phyloP scores from a whole-genome alignment of 768 basidiomycete genomes.

The Infundibulicybe gibba region DNA sequence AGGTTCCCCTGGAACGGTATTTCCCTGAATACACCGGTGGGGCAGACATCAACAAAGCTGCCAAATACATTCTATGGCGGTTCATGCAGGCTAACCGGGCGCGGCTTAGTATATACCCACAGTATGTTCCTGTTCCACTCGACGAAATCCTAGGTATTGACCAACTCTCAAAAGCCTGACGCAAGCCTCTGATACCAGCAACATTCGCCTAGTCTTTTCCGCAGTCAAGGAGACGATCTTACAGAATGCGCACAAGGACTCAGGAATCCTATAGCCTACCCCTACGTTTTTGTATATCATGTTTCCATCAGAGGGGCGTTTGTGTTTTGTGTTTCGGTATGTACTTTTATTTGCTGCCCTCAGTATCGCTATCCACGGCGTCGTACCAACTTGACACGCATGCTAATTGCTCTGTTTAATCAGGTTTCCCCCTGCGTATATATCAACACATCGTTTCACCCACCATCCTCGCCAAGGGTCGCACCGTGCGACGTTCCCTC shows the following conservation, averaged over 20 bases:
- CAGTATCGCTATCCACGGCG: too few relatives aligned
- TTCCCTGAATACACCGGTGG: constrained; percentile 91
- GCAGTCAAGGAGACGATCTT: background rate
- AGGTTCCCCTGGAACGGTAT: constrained; percentile 71
- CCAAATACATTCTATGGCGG: constrained; percentile 91
- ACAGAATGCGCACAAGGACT: background rate
- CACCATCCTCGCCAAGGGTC: too few relatives aligned
- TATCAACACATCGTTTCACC: too few relatives aligned
- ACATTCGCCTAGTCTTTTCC: background rate
- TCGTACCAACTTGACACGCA: too few relatives aligned
- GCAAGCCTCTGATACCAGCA: background rate
- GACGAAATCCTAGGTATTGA: background rate
- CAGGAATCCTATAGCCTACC: background rate
- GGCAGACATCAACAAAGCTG: constrained; percentile 87
- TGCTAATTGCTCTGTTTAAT: too few relatives aligned
- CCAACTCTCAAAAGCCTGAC: background rate
- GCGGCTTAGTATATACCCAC: constrained; percentile 83
- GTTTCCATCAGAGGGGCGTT: too few relatives aligned
- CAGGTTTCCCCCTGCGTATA: too few relatives aligned
- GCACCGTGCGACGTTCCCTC: too few relatives aligned
- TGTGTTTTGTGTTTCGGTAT: too few relatives aligned
- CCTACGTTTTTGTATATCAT: too few relatives aligned
- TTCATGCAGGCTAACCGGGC: constrained; percentile 94
- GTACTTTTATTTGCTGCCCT: too few relatives aligned
- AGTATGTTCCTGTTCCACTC: constrained; percentile 67